Evolutionary conservation across 2,329 filamentous ascomycete genomes (phyloP).

Genomic region (Pochonia chlamydosporia): DNA sequence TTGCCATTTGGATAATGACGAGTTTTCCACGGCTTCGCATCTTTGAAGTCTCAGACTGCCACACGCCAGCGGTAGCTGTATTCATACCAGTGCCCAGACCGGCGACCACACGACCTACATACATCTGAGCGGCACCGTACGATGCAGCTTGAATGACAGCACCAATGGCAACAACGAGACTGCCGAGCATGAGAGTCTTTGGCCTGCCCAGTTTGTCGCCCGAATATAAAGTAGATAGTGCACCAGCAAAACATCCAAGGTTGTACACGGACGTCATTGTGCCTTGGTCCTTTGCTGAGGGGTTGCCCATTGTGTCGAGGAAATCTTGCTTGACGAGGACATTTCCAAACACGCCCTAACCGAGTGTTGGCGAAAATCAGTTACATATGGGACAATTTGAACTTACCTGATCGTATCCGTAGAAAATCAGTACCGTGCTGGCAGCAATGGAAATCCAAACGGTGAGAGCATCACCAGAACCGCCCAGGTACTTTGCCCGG

Average conservation of each 20-base stretch:
- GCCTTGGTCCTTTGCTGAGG: too few species aligned
- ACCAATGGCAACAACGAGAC: background rate
- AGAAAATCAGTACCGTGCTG: too few species aligned
- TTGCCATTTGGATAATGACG: background rate
- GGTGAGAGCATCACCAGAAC: too few species aligned
- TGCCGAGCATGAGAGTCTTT: background rate
- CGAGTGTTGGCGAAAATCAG: too few species aligned
- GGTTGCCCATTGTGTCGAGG: too few species aligned
- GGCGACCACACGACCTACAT: constrained; percentile 20
- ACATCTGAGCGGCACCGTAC: constrained; percentile 16
- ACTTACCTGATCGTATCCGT: too few species aligned
- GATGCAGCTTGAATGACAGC: background rate
- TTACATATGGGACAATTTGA: too few species aligned
- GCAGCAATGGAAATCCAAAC: too few species aligned
- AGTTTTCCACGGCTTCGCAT: constrained; percentile 4
- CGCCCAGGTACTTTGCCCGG: too few species aligned
- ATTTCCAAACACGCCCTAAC: too few species aligned
- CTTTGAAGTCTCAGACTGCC: constrained; percentile 31
- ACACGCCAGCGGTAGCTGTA: constrained; percentile 31
- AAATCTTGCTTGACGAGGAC: too few species aligned
- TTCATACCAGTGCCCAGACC: constrained; percentile 40
- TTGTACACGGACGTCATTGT: too few species aligned
- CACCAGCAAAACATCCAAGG: background rate
- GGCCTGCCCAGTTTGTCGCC: background rate
- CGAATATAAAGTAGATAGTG: background rate